phyloP scores from a whole-genome alignment of 352 stramenopile genomes.

The Pythium inflatum region DNA sequence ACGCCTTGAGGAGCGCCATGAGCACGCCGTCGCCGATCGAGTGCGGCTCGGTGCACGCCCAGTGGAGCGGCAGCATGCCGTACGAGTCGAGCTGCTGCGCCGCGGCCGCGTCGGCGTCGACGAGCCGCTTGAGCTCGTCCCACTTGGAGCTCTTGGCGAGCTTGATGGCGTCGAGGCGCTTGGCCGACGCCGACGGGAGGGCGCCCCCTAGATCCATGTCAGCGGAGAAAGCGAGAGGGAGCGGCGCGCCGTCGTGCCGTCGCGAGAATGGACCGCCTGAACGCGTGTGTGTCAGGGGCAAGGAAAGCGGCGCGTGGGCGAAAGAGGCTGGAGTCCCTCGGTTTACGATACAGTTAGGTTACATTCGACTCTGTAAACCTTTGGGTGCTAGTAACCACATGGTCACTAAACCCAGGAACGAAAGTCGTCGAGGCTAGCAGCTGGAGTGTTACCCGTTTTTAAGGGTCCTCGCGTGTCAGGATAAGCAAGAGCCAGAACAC shows the following conservation, averaged over 20 bases:
- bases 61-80: slow-evolving; percentile 88
- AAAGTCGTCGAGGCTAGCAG: no score
- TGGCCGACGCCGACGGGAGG: slow-evolving; percentile 21
- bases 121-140: slow-evolving; percentile 74
- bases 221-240: not conserved
- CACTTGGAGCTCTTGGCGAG: slow-evolving; percentile 82
- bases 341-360: no score
- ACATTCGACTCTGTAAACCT: no score
- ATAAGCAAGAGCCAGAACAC: no score
- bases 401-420: no score
- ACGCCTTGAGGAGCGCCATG: slow-evolving; percentile 80
- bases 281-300: no score
- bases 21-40: slow-evolving; percentile 76
- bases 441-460: not conserved
- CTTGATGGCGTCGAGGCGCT: slow-evolving; percentile 84
- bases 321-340: no score
- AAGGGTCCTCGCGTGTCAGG: not conserved
- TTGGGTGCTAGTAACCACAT: no score
- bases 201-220: slow-evolving; percentile 16
- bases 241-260: no score
- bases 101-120: slow-evolving; percentile 67
- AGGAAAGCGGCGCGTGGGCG: no score
- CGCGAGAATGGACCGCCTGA: no score
- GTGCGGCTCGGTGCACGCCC: slow-evolving; percentile 84
- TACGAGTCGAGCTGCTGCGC: slow-evolving; percentile 85